Evolutionary conservation across 108 stramenopile species (phyloP).

Genomic region (Fistulifera solaris): DNA sequence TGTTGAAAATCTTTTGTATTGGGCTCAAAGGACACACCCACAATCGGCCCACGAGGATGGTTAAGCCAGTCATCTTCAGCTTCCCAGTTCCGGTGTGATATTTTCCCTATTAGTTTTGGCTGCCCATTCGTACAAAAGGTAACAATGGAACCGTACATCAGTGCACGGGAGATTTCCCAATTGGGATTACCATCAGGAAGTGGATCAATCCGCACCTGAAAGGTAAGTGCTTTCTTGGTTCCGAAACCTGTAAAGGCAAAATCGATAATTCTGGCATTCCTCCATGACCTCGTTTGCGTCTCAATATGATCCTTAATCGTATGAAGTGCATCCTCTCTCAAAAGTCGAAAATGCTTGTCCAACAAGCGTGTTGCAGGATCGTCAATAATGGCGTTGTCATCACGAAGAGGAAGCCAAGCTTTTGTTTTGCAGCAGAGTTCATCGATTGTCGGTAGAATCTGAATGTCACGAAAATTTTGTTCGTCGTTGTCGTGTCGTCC

Average conservation of each 20-base stretch:
- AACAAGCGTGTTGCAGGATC: constrained; percentile 24
- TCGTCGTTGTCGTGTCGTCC: constrained; percentile 42
- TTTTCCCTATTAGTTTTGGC: constrained; percentile 20
- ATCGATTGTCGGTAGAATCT: constrained; percentile 28
- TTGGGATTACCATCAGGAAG: constrained; percentile 7
- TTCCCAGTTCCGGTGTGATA: constrained; percentile 17
- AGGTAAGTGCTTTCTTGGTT: constrained; percentile 1
- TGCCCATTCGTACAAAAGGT: constrained; percentile 15
- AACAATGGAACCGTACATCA: constrained; percentile 24
- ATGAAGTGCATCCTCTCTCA: constrained; percentile 37
- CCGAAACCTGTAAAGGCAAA: constrained; percentile 13
- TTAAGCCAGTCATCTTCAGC: constrained; percentile 11
- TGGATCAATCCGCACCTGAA: constrained; percentile 26
- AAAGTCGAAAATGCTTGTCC: constrained; percentile 37
- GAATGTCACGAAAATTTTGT: constrained; percentile 36
- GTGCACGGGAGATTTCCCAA: constrained; percentile 22
- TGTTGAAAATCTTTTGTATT: constrained; percentile 9
- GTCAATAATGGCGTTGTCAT: constrained; percentile 17
- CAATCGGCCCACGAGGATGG: constrained; percentile 19
- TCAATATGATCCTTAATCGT: constrained; percentile 24
- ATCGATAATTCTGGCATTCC: constrained; percentile 36
- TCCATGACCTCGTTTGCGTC: constrained; percentile 24
- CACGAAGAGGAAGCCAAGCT: constrained; percentile 28
- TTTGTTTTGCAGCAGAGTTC: constrained; percentile 22
- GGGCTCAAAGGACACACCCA: constrained; percentile 16